Conservation (phyloP, 2,329 filamentous ascomycete genomes). For the Penicillium sp. region DNA sequence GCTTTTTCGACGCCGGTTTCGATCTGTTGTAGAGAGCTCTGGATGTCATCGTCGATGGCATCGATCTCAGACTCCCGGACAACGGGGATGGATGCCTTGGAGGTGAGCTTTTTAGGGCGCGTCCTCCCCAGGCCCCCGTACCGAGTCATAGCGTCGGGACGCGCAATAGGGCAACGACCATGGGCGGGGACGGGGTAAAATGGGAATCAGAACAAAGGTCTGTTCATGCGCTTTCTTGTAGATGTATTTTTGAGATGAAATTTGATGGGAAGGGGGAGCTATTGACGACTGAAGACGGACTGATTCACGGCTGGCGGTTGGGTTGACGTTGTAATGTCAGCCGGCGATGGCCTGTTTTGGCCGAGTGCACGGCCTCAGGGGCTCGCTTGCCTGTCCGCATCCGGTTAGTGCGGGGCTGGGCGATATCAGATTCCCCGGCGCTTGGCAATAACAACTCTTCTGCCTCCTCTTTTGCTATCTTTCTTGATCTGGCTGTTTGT, state of each 20-base stretch:
- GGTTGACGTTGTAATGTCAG: conserved; percentile 47
- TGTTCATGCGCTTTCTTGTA: conserved; percentile 53
- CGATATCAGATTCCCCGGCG: conserved; percentile 41
- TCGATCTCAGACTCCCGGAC: conserved; percentile 90
- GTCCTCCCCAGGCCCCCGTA: conserved; percentile 49
- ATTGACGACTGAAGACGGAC: conserved; percentile 23
- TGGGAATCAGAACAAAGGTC: conserved; percentile 62
- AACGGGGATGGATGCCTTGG: conserved; percentile 83
- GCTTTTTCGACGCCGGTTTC: conserved; percentile 95
- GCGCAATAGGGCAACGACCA: conserved; percentile 38
- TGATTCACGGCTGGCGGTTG: conserved; percentile 33
- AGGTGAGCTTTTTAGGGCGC: conserved; percentile 71
- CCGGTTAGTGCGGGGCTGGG: conserved; percentile 44
- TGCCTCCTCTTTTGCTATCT: conserved; percentile 9
- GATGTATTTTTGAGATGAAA: conserved; percentile 57
- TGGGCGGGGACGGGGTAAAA: conserved; percentile 57
- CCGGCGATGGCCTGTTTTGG: conserved; percentile 43
- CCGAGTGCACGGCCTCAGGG: conserved; percentile 43
- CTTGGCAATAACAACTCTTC: conserved; percentile 10
- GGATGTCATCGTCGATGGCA: conserved; percentile 78
- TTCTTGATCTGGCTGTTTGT: background rate
- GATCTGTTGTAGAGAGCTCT: conserved; percentile 77
- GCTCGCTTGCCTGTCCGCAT: conserved; percentile 41
- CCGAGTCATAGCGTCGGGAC: conserved; percentile 46
- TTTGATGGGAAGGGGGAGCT: conserved; percentile 47